Evolutionary conservation across 805 yeast genomes (phyloP).

Genomic region (Candida taoyuanica): DNA sequence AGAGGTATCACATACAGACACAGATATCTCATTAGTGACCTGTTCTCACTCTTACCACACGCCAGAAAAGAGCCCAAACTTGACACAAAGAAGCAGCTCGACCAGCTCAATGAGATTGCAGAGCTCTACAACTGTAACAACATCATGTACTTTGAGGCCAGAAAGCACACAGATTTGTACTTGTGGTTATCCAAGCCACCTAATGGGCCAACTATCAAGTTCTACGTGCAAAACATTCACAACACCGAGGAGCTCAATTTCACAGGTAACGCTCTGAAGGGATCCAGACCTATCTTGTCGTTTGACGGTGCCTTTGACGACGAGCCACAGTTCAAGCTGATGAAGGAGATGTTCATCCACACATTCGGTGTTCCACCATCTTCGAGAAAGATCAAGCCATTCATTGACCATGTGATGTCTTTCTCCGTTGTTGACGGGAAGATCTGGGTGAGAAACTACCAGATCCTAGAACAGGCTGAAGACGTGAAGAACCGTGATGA

Average conservation of each 20-base stretch:
- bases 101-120: conserved; percentile 90
- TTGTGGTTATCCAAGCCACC: conserved; percentile 96
- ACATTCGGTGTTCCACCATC: conserved; percentile 93
- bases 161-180: conserved; percentile 94
- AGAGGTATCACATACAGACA: conserved; percentile 95
- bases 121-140: conserved; percentile 97
- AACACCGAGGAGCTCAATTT: conserved; percentile 94
- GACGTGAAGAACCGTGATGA: conserved; percentile 51
- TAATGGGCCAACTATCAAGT: conserved; percentile 94
- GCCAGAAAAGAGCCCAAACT: conserved; percentile 94
- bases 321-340: conserved; percentile 61
- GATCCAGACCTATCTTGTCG: conserved; percentile 89
- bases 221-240: conserved; percentile 90
- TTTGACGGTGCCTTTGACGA: conserved; percentile 78
- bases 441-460: conserved; percentile 94
- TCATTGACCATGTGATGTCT: conserved; percentile 91
- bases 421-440: conserved; percentile 90
- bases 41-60: conserved; percentile 80
- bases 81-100: conserved; percentile 85
- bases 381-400: conserved; percentile 90
- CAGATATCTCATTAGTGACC: conserved; percentile 86
- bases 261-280: conserved; percentile 93
- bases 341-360: conserved; percentile 80
- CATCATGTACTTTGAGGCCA: conserved; percentile 87
- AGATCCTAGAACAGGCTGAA: conserved; percentile 64